Evolutionary conservation across 176 grass and related monocot species (phyloP), one percentile per base, ranked within the genome.

Genomic region (Dendrocalamus sinicus): DNA sequence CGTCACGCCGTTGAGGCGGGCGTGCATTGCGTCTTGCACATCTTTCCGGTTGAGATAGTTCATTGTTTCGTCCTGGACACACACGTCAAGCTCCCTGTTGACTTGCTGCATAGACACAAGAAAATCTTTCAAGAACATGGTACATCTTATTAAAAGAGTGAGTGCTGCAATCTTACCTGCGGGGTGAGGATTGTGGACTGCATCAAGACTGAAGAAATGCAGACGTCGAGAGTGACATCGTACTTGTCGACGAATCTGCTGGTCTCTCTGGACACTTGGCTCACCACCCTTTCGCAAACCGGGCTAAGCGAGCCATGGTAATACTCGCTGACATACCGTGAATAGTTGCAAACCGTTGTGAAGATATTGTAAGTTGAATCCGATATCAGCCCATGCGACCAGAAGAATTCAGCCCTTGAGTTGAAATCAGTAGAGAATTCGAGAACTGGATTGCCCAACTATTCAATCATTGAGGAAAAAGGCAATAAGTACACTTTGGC

Each of bases 401-500:
- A 98, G 88, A 98, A 95, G 82, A 95, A 98, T 63, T 95, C 96
- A 0, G 96, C 93, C 60, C 96, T 94, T 17, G 96, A 95, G 84
- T 98, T 98, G 93, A 98, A 98, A 78, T 98, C 96, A 0, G 93
- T 98, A 0, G 93, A 74, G 83, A 98, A 98, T 50, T 98, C 96
- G 0, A 98, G 93, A n/a, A 98, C 96, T 0, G 96, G 93, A 63
- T 98, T 98, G 7, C 96, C 96, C 12, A 98, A 69, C 96, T 98
- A 3, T 73, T 28, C 2, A 12, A 61, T 40, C 20, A 10, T 22
- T 20, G 24, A 48, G 14, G 35, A 50, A 28, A 35, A 20, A 23
- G 1, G 22, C 41, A 67, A 28, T 50, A 70, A 66, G 44, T 20
- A 23, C 22, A 53, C 1, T 65, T 41, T 63, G 37, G 3, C 28